A percentile compares a stretch with the other conserved stretches of the same genome.
Evolutionary conservation across 225 moss, liverwort and hornwort genomes (phyloP).

Genomic region (Sphagnum contortum): DNA sequence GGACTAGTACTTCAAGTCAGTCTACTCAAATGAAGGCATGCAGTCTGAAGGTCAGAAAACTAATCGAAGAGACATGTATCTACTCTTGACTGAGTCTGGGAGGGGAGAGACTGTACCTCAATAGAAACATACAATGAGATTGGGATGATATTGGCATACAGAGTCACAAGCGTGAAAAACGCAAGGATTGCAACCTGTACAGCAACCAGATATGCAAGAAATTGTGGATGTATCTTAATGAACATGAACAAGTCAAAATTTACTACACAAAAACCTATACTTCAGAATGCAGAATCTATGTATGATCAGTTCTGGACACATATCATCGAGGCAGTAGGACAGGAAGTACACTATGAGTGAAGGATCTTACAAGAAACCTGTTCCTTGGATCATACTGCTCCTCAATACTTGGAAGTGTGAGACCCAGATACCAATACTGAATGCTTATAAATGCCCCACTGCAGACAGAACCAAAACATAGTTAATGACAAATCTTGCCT

Average conservation of each 20-base stretch:
- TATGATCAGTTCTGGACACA: no score
- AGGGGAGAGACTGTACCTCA: constrained; percentile 36
- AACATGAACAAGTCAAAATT: neutral
- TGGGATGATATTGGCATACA: constrained; percentile 88
- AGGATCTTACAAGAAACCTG: constrained; percentile 38
- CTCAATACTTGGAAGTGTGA: constrained; percentile 45
- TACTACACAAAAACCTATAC: neutral
- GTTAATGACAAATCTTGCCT: neutral
- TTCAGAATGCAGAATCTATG: no score
- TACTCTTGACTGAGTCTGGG: no score
- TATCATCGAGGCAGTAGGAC: no score
- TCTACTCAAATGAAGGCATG: no score
- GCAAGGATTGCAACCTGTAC: constrained; percentile 65
- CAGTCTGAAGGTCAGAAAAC: no score
- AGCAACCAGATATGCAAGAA: neutral
- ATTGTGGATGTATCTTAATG: no score
- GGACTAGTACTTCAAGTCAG: no score
- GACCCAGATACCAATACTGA: constrained; percentile 77
- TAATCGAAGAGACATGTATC: no score
- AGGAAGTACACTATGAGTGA: no score
- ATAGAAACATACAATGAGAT: constrained; percentile 94
- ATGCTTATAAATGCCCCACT: constrained; percentile 61
- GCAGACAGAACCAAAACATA: constrained; percentile 7
- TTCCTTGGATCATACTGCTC: constrained; percentile 62
- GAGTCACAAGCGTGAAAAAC: constrained; percentile 81